phyloP scores from a whole-genome alignment of 2,329 filamentous ascomycete genomes.

The Fusarium algeriense region DNA sequence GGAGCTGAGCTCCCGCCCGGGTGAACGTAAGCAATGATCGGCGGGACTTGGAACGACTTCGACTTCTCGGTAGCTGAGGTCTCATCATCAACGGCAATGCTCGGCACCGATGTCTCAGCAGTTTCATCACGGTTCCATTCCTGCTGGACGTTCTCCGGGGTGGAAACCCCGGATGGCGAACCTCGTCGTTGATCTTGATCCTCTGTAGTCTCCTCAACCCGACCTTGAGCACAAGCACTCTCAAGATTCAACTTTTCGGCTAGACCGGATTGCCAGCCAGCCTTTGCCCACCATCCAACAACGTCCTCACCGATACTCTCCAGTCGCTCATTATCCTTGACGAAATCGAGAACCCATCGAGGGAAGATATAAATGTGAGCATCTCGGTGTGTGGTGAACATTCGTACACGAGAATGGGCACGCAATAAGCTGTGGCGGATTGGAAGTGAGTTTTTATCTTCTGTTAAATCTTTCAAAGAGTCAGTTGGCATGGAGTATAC shows the following conservation, averaged over 20 bases:
- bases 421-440: slow-evolving; percentile 81
- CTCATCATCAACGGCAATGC: slow-evolving; percentile 13
- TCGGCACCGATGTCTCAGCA: not conserved
- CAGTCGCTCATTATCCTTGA: slow-evolving; percentile 81
- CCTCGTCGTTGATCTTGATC: slow-evolving; percentile 50
- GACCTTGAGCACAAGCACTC: slow-evolving; percentile 65
- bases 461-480: slow-evolving; percentile 84
- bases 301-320: slow-evolving; percentile 93
- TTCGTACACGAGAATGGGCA: slow-evolving; percentile 79
- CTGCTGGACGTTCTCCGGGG: slow-evolving; percentile 32
- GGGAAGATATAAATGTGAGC: slow-evolving; percentile 96
- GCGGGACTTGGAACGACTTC: slow-evolving; percentile 64
- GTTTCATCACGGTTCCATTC: slow-evolving; percentile 1
- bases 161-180: slow-evolving; percentile 45
- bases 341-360: slow-evolving; percentile 88
- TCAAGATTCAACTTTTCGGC: slow-evolving; percentile 81
- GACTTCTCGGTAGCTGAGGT: slow-evolving; percentile 22
- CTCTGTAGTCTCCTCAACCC: slow-evolving; percentile 55
- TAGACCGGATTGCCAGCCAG: slow-evolving; percentile 87
- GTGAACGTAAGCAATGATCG: slow-evolving; percentile 86
- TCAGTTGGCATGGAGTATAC: slow-evolving; percentile 91
- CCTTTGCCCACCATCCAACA: slow-evolving; percentile 95
- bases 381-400: slow-evolving; percentile 87
- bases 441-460: slow-evolving; percentile 78
- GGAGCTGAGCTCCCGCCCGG: slow-evolving; percentile 66